Evolutionary conservation across 495 filamentous ascomycete genomes (phyloP).

Genomic region (Delitschia confertaspora): DNA sequence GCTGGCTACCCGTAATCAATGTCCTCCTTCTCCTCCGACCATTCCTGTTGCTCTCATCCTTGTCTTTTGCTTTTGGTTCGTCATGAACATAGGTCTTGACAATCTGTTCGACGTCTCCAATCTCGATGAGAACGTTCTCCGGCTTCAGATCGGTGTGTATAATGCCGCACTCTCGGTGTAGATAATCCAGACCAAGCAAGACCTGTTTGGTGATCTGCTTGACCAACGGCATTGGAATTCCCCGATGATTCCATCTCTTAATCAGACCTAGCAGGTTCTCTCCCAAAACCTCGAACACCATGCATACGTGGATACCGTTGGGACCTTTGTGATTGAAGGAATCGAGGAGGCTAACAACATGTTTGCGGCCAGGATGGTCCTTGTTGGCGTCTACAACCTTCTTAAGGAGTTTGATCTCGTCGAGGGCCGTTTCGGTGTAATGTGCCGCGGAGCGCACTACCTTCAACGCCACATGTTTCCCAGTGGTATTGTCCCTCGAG

Average conservation of each 20-base stretch:
- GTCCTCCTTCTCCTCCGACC: constrained; percentile 86
- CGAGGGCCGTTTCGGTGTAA: constrained; percentile 97
- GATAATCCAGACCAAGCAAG: constrained; percentile 85
- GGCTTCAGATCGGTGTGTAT: constrained; percentile 98
- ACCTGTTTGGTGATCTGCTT: constrained; percentile 99
- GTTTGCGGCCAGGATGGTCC: constrained; percentile 77
- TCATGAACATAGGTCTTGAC: constrained; percentile 92
- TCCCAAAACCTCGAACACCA: constrained; percentile 97
- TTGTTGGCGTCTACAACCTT: constrained; percentile 88
- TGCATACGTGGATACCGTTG: constrained; percentile 93
- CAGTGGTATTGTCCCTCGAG: constrained; percentile 79
- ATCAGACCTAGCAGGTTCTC: constrained; percentile 94
- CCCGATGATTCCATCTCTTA: constrained; percentile 96
- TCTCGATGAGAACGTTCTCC: constrained; percentile 97
- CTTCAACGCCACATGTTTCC: constrained; percentile 94
- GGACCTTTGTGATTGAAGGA: constrained; percentile 97
- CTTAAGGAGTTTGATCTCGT: constrained; percentile 96
- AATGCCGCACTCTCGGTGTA: constrained; percentile 96
- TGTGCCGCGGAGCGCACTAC: constrained; percentile 95
- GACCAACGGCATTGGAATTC: constrained; percentile 90
- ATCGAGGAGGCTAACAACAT: constrained; percentile 91
- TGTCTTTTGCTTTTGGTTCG: constrained; percentile 55
- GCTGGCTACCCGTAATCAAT: constrained; percentile 94
- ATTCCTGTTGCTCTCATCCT: constrained; percentile 77
- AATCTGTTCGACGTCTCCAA: constrained; percentile 95